A percentile compares a stretch with the other conserved stretches of the same genome.
Evolutionary conservation across 208 protist species (phyloP).

Genomic region (Acanthamoeba lenticulata): DNA sequence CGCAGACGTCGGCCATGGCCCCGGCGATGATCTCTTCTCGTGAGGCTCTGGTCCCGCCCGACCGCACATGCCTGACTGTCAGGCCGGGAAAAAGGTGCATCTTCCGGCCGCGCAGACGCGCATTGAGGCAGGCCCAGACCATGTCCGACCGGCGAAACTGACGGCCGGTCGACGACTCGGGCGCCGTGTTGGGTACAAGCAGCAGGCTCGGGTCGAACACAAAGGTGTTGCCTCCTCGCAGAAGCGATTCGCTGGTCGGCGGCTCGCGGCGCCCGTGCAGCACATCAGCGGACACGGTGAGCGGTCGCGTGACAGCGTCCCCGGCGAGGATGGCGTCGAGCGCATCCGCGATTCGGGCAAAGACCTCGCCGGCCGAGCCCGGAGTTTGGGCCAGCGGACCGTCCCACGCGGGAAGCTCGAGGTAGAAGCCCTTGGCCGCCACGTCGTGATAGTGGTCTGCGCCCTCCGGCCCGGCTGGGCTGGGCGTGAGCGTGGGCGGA

Average conservation of each 20-base stretch:
- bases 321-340: background rate
- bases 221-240: background rate
- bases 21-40: background rate
- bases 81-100: background rate
- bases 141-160: background rate
- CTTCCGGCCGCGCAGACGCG: background rate
- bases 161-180: background rate
- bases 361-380: background rate
- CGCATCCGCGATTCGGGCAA: background rate
- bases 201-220: background rate
- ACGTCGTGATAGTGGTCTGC: background rate
- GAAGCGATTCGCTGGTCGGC: background rate
- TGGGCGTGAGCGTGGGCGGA: background rate
- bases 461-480: background rate
- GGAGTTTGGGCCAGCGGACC: background rate
- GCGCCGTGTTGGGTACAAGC: background rate
- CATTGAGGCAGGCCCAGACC: background rate
- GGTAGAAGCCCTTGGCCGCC: background rate
- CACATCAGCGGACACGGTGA: background rate
- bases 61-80: background rate
- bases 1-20: background rate
- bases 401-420: background rate
- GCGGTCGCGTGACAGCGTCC: background rate
- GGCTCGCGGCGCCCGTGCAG: background rate
- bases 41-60: background rate